Conservation (phyloP, 208 protist species). For the Crithidia brevicula region DNA sequence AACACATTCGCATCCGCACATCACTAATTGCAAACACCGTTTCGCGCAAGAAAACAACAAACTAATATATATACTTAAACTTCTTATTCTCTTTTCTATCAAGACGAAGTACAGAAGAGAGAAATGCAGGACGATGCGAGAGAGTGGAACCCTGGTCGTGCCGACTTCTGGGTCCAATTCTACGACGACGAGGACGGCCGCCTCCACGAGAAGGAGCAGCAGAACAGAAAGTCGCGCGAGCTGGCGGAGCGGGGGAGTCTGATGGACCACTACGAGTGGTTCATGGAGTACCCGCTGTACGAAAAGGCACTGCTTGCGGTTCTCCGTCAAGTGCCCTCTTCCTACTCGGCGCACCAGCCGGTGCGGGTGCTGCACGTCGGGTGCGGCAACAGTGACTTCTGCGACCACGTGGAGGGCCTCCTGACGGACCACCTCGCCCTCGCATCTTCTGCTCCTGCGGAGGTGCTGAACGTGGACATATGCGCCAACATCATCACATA, state of each 20-base stretch:
- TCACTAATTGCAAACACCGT: no score
- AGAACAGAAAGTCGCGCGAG: slow-evolving; percentile 31
- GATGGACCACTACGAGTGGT: slow-evolving; percentile 77
- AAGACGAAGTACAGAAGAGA: no score
- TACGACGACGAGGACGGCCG: slow-evolving; percentile 50
- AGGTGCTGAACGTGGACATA: slow-evolving; percentile 68
- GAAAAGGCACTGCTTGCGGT: slow-evolving; percentile 25
- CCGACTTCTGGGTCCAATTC: slow-evolving; percentile 63
- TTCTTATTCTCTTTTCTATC: slow-evolving; percentile 19
- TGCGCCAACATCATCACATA: slow-evolving; percentile 48
- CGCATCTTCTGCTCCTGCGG: not conserved
- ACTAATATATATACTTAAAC: not conserved
- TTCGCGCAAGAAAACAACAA: no score
- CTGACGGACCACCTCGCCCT: slow-evolving; percentile 1
- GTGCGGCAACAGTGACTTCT: slow-evolving; percentile 72
- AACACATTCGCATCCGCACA: no score
- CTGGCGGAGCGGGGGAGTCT: slow-evolving; percentile 36
- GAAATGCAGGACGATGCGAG: slow-evolving; percentile 37
- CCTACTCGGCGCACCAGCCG: not conserved
- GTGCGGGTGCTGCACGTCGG: slow-evolving; percentile 54
- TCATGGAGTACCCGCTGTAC: slow-evolving; percentile 56
- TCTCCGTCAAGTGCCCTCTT: not conserved
- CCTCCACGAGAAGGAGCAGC: slow-evolving; percentile 38
- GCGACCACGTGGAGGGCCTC: slow-evolving; percentile 35
- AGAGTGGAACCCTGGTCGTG: slow-evolving; percentile 45